A percentile compares a stretch with the other conserved stretches of the same genome.
These are phyloP conservation scores for Clarireedia monteithiana DNA, from an alignment of 2,329 filamentous ascomycete genomes.

Conservation along the genomic window DNA sequence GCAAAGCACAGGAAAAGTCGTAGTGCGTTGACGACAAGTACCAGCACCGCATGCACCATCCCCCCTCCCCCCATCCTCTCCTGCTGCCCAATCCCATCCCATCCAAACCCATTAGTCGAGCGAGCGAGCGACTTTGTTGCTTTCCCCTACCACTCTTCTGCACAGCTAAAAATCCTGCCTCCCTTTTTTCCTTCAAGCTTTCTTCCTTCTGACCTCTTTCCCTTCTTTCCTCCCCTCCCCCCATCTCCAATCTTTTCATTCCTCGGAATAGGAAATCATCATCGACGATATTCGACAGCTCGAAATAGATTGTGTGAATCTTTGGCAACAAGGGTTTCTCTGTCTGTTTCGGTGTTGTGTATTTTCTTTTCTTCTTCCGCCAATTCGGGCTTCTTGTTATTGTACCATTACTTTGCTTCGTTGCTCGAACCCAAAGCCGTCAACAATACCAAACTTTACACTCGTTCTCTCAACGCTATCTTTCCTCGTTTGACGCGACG, in stretches of 20 bases:
- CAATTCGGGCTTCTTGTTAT: neutral
- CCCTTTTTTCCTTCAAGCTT: neutral
- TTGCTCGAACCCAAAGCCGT: neutral
- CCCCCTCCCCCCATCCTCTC: no score
- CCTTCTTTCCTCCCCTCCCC: neutral
- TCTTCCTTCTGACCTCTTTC: neutral
- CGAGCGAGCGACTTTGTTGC: no score
- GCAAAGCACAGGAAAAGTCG: no score
- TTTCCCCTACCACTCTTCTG: no score
- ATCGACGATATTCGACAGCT: neutral
- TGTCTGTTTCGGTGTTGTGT: neutral
- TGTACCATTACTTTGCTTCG: neutral
- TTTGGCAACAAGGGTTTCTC: neutral
- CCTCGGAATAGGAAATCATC: neutral
- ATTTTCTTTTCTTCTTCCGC: neutral
- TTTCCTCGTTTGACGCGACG: slow-evolving; percentile 1
- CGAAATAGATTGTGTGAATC: neutral
- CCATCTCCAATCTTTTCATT: neutral
- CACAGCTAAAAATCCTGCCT: neutral
- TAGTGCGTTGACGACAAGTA: no score
- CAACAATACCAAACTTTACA: neutral
- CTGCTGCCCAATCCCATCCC: no score
- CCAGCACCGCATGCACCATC: no score
- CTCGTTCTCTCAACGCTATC: slow-evolving; percentile 2
- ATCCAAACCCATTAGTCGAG: no score